Evolutionary conservation across 768 basidiomycete genomes (phyloP).

Genomic region (Suillus bovinus): DNA sequence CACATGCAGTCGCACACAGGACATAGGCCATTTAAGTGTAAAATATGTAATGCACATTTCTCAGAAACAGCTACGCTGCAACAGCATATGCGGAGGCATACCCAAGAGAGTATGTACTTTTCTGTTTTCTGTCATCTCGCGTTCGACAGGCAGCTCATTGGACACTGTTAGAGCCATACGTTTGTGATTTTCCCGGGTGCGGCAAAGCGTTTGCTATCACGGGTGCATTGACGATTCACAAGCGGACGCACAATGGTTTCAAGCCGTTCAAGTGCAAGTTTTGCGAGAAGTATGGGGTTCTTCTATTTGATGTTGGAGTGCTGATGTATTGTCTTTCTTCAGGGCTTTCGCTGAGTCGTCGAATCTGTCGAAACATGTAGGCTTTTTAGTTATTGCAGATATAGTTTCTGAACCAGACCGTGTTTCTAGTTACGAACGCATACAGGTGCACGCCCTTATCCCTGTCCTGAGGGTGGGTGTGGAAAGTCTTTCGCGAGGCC

Average conservation of each 20-base stretch:
- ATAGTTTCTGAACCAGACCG: background rate
- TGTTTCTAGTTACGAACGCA: constrained; percentile 72
- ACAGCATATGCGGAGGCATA: constrained; percentile 94
- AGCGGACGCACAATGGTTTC: constrained; percentile 84
- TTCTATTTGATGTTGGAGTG: background rate
- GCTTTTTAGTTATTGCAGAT: constrained; percentile 30
- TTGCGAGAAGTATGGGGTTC: constrained; percentile 64
- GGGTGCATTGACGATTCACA: constrained; percentile 94
- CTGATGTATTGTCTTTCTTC: background rate
- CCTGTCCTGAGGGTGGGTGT: constrained; percentile 73
- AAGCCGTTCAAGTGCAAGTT: constrained; percentile 91
- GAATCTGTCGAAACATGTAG: constrained; percentile 87
- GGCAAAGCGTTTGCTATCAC: constrained; percentile 93
- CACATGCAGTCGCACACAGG: constrained; percentile 92
- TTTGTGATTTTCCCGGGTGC: constrained; percentile 88
- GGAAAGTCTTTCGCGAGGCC: constrained; percentile 83
- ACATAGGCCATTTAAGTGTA: constrained; percentile 88
- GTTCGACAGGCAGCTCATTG: background rate
- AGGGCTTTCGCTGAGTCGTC: constrained; percentile 94
- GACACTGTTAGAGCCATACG: constrained; percentile 73
- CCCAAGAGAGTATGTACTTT: constrained; percentile 80
- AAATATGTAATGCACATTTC: constrained; percentile 80
- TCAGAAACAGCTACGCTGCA: constrained; percentile 94
- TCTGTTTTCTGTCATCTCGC: background rate
- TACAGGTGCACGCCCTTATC: constrained; percentile 86